Percentiles rank a stretch among this genome's conserved stretches.
These are phyloP conservation scores for Pseudocercospora fijiensis DNA, from an alignment of 2,329 filamentous ascomycete genomes.

Conservation along the genomic window DNA sequence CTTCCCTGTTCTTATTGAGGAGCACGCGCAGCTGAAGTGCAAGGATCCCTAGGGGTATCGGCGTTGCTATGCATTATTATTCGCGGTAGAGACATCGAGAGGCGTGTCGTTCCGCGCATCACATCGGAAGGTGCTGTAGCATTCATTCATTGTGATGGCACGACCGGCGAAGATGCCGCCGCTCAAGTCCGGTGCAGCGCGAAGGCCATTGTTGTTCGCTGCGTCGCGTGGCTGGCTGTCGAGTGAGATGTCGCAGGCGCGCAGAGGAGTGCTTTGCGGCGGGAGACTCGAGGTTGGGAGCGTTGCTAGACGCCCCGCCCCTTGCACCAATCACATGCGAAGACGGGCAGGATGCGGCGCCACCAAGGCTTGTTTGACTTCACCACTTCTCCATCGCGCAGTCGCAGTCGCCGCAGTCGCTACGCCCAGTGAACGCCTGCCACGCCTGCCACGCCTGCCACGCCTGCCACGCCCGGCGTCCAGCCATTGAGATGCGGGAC, in stretches of 20 bases:
- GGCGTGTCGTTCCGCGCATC: background rate
- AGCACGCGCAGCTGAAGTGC: background rate
- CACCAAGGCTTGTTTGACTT: constrained; percentile 11
- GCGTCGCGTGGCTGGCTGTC: background rate
- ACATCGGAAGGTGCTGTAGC: background rate
- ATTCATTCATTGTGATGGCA: background rate
- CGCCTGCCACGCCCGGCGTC: constrained; percentile 26
- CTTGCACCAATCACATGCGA: background rate
- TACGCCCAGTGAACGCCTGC: constrained; percentile 21
- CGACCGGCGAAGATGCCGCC: background rate
- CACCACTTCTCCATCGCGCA: constrained; percentile 4
- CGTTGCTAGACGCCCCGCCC: constrained; percentile 4
- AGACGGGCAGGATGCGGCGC: background rate
- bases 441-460: too few species aligned
- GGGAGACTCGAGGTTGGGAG: constrained; percentile 11
- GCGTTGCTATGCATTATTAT: background rate
- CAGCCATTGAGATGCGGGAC: constrained; percentile 7
- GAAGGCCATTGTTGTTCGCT: background rate
- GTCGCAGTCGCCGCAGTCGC: constrained; percentile 12
- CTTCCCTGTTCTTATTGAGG: constrained; percentile 10
- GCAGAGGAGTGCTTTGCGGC: background rate
- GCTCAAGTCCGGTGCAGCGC: background rate
- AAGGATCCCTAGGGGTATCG: background rate
- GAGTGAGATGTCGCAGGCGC: background rate
- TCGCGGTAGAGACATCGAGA: background rate